These are phyloP conservation scores for Fusarium sp. DNA, from an alignment of 2,329 filamentous ascomycete species.

Conservation along the genomic window DNA sequence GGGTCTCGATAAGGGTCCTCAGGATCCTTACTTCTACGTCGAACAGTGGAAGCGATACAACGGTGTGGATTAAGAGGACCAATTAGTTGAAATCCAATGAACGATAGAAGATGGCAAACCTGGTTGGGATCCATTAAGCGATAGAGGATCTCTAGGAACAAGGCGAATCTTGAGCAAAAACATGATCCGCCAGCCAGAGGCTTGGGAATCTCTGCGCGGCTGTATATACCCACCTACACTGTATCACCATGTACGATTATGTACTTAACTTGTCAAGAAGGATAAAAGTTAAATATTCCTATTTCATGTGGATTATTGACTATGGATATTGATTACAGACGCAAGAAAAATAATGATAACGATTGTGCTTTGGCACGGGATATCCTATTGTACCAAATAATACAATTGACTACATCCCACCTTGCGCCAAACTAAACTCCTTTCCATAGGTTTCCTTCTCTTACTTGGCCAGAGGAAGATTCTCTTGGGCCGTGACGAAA, in stretches of 20 bases:
- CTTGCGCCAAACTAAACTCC: conserved; percentile 27
- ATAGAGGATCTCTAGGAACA: conserved; percentile 1
- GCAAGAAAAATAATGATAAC: conserved; percentile 25
- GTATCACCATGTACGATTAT: conserved; percentile 52
- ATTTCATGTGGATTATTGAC: conserved; percentile 11
- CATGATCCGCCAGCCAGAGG: conserved; percentile 17
- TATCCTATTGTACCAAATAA: conserved; percentile 30
- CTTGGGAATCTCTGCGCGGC: conserved; percentile 38
- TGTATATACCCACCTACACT: conserved; percentile 52
- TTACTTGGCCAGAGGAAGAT: conserved; percentile 53
- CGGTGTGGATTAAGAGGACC: conserved; percentile 64
- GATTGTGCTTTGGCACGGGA: conserved; percentile 34
- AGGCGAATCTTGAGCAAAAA: conserved; percentile 13
- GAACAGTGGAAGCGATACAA: conserved; percentile 77
- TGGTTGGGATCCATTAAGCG: not conserved
- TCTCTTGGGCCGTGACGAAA: conserved; percentile 67
- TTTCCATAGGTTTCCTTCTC: conserved; percentile 18
- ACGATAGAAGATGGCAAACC: not conserved
- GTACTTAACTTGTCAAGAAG: conserved; percentile 31
- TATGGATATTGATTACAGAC: conserved; percentile 21
- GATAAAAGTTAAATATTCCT: conserved; percentile 24
- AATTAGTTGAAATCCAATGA: not conserved
- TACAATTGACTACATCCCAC: conserved; percentile 35
- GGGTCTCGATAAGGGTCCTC: conserved; percentile 65
- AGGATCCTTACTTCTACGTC: conserved; percentile 73